Base-by-base conservation (phyloP, 2,329 filamentous ascomycete species). In the Colletotrichum lupini region DNA sequence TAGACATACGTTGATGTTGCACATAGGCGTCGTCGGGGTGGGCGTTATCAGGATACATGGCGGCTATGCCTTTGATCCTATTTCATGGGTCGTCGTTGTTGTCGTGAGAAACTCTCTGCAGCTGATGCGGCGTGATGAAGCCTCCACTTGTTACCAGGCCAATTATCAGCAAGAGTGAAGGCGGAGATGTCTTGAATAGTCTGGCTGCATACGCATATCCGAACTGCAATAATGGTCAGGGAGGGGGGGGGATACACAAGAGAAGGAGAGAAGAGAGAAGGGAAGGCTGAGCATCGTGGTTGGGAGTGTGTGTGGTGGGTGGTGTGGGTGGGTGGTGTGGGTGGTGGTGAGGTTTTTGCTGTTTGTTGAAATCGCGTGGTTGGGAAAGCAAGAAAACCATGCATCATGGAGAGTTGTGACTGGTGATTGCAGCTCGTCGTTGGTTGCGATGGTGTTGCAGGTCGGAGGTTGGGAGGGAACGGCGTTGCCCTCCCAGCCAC, bases 401-500 rank as follows among this genome's bases (percentile, higher is more conserved):
- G 35, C 24, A 59, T 26, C 68, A 46, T 67, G 32, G 46, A 19
- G 53, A 58, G 35, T 46, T 22, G 42, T 32, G 56, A 68, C 30
- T 61, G 68, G 57, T 55, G 28, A 60, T 22, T 11, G 65, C 28
- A 59, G 32, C 28, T 52, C 49, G 30, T 49, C 32, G 49, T 30
- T 19, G 32, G 59, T 19, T 30, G 19, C 24, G 32, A 61, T 32
- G 57, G 19, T 26, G 49, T 37, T 60, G 60, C 46, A 70, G 56
- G 70, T 37, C 57, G 66, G 70, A 73, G 67, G 61, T 58, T 59
- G 69, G 69, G 68, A 63, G 35, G 22, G 49, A 49, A 26, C 63
- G 68, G 52, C 58, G 52, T 42, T 69, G 67, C 70, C 26, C 35
- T 66, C 70, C 70, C 70, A 73, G 70, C 70, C 70, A 73, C 70